These are phyloP conservation scores for Jackrogersella multiformis DNA, from an alignment of 495 filamentous ascomycete species.

Conservation along the genomic window DNA sequence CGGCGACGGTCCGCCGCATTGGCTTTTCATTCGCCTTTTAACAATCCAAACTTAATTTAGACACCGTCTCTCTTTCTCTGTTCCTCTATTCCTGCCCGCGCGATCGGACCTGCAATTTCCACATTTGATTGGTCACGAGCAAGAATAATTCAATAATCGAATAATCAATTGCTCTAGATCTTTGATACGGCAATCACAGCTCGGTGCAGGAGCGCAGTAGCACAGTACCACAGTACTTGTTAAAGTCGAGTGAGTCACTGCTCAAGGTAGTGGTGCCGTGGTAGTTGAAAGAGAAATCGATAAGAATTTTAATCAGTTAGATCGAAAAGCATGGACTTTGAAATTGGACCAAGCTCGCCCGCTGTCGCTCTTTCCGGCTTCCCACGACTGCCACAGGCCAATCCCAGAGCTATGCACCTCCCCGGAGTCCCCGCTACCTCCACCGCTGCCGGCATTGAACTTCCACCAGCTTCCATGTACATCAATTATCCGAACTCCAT, in stretches of 20 bases:
- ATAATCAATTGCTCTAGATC: not conserved
- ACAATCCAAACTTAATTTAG: constrained; percentile 12
- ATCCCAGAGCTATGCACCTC: constrained; percentile 28
- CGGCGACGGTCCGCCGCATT: constrained; percentile 40
- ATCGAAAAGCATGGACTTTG: constrained; percentile 36
- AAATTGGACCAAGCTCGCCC: constrained; percentile 30
- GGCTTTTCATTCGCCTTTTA: constrained; percentile 33
- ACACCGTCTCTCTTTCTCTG: constrained; percentile 4
- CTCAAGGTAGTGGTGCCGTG: not conserved
- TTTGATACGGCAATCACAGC: not conserved
- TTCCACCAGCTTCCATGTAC: constrained; percentile 31
- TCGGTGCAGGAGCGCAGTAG: not conserved
- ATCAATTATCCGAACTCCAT: constrained; percentile 10
- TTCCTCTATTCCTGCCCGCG: too few relatives aligned
- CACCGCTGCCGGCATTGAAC: not conserved
- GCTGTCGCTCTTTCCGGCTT: constrained; percentile 20
- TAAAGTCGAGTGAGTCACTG: not conserved
- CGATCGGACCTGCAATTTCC: constrained; percentile 18
- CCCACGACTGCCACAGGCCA: constrained; percentile 23
- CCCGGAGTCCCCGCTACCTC: too few relatives aligned
- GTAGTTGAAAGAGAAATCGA: constrained; percentile 13
- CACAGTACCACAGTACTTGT: not conserved
- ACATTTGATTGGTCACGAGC: constrained; percentile 9
- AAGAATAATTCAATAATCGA: constrained; percentile 3
- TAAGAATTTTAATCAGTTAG: constrained; percentile 6